These are phyloP conservation scores for Saccharomycopsis hybrid DNA, from an alignment of 1,139 yeast species.

Conservation along the genomic window DNA sequence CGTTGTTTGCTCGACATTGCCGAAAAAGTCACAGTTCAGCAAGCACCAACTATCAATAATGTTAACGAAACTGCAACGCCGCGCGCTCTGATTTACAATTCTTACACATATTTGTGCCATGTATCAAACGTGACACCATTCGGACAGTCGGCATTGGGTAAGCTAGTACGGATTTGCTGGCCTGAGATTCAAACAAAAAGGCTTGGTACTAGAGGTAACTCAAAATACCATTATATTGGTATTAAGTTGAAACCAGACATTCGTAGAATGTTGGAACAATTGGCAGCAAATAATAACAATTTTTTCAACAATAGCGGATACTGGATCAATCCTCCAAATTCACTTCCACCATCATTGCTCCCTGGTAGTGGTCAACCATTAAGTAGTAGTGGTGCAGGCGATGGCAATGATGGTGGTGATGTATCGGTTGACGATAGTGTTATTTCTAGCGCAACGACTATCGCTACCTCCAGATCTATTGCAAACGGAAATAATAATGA, in stretches of 20 bases:
- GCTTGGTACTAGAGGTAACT: constrained; percentile 81
- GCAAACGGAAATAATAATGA: too few species aligned
- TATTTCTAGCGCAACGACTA: too few species aligned
- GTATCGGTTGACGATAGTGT: too few species aligned
- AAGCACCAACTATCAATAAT: neutral
- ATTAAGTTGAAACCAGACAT: constrained; percentile 51
- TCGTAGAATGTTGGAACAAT: constrained; percentile 12
- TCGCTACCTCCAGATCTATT: too few species aligned
- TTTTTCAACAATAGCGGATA: too few species aligned
- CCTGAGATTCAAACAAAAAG: constrained; percentile 77
- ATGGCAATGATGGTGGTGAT: too few species aligned
- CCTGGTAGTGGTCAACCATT: too few species aligned
- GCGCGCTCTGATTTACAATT: constrained; percentile 9
- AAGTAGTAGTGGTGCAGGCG: too few species aligned
- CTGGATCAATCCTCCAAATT: too few species aligned
- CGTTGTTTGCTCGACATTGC: constrained; percentile 12
- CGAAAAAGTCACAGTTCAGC: neutral
- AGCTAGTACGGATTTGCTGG: constrained; percentile 66
- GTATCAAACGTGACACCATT: neutral
- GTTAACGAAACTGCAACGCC: constrained; percentile 6
- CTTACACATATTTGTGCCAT: constrained; percentile 9
- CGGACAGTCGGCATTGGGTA: constrained; percentile 51
- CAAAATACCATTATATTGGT: constrained; percentile 90
- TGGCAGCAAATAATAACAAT: neutral
- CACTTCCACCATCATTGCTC: too few species aligned